Base-by-base conservation (phyloP, 2,329 filamentous ascomycete species). In the Colletotrichum sp. region DNA sequence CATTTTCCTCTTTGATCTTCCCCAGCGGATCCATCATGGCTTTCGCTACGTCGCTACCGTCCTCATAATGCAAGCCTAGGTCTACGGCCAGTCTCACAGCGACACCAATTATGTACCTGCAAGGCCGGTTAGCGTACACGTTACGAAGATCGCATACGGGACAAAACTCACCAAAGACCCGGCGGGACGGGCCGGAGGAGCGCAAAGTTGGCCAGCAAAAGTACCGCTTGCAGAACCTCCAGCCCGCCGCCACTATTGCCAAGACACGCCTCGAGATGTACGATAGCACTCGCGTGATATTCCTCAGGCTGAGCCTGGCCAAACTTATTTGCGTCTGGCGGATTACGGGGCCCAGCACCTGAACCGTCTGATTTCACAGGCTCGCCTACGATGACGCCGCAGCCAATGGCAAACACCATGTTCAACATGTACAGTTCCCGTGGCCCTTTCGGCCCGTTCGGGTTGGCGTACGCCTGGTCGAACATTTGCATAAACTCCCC, bases 371-470 rank as follows among this genome's bases (percentile, higher is more conserved):
- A 84, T 82, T 91, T 84, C 84, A 91, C 80, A 81, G 87, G 86
- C 84, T 94, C 87, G 78, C 90, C 95, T 79, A 98, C 92, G 78
- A 98, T 98, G 80, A 98, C 98, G 22, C 96, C 96, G 22, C 95
- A 94, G 8, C 97, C 97, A 80, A 99, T 98, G 16, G 96, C 96
- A 86, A 98, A 99, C 29, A 99, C 96, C 85, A 99, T 98, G 84
- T 98, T 98, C 78, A 99, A 89, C 87, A 98, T 92, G 85, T 98
- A 99, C n/a, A 97, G 89, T 84, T 98, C 96, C 70, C 94, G 90
- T 6, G 95, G 91, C 3, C 94, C 94, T 30, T 94, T 90, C 69
- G 91, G 89, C 75, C 92, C 91, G 63, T 91, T 89, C 25, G 94
- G 91, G 1, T 91, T 90, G 6, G 91, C 89, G 84, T 98, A 98